Evolutionary conservation across 2,329 filamentous ascomycete species (phyloP).

Genomic region (Colletotrichum euphorbiae): DNA sequence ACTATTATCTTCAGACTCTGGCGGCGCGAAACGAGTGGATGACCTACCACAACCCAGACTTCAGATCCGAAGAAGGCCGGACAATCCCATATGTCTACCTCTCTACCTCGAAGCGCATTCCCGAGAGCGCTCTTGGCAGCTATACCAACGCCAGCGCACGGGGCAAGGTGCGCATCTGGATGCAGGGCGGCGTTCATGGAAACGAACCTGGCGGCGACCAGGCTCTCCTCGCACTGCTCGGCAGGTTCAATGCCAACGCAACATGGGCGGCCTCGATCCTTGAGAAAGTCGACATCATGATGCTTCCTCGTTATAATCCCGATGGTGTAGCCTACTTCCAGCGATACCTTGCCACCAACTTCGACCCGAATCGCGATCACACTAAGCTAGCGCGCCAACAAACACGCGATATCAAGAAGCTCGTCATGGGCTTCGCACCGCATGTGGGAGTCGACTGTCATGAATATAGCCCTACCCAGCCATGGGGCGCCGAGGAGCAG

Average conservation of each 20-base stretch:
- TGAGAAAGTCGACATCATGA: slow-evolving; percentile 45
- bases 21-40: slow-evolving; percentile 43
- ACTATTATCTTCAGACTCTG: slow-evolving; percentile 43
- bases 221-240: slow-evolving; percentile 46
- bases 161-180: slow-evolving; percentile 47
- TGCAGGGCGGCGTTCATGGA: slow-evolving; percentile 49
- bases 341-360: slow-evolving; percentile 45
- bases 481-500: slow-evolving; percentile 42
- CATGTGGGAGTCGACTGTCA: slow-evolving; percentile 50
- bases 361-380: slow-evolving; percentile 50
- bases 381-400: slow-evolving; percentile 48
- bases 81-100: slow-evolving; percentile 43
- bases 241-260: slow-evolving; percentile 46
- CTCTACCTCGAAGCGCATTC: slow-evolving; percentile 10
- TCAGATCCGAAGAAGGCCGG: slow-evolving; percentile 43
- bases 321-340: slow-evolving; percentile 51
- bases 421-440: slow-evolving; percentile 45
- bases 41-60: slow-evolving; percentile 42
- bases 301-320: slow-evolving; percentile 49
- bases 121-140: slow-evolving; percentile 1
- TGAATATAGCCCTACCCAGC: slow-evolving; percentile 44
- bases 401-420: slow-evolving; percentile 47
- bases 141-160: slow-evolving; percentile 34
- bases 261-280: slow-evolving; percentile 47
- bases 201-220: slow-evolving; percentile 50